Evolutionary conservation across 1,284 basidiomycete genomes (phyloP), one percentile per base, ranked within the genome.

Genomic region (Exsudoporus floridanus): DNA sequence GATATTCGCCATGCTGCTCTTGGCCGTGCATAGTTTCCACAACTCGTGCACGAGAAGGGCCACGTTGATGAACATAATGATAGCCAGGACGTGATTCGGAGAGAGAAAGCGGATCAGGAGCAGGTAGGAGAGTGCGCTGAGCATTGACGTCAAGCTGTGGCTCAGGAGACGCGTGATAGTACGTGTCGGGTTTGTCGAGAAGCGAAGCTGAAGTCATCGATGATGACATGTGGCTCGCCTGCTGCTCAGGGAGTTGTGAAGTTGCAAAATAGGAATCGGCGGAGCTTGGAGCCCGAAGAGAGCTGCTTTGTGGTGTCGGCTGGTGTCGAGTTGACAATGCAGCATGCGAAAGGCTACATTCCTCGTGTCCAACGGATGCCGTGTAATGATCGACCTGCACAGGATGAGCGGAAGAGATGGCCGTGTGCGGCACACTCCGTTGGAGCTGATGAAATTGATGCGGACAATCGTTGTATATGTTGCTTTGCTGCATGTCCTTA

Each of bases 321-420:
- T 53, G 66, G 57, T 48, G 64, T 53, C 50, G 53, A 42, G 54
- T 40, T 33, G 62, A 30, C 57, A 64, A 52, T 49, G 66, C 64
- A 54, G 62, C 48, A 49, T 68, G 64, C 30, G 64, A 60, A 53
- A 66, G 64, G 63, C 49, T 50, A 45, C 59, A 33, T 53, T 58
- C 67, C 62, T 69, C 69, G 64, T 67, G 62, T 70, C 50, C 27
- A 51, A 54, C 41, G 54, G 67, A 47, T 52, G 65, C 27, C 52
- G 66, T 47, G 55, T 71, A 69, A 64, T 70, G 70, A 69, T 71
- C 69, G 56, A 66, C 64, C 43, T 66, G 67, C 50, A 69, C 65
- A 69, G 65, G 66, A 71, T 52, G 69, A 56, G 34, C 54, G 55
- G 69, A 62, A 48, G 67, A 50, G 33, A 68, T 56, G 57, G 60